Evolutionary conservation across 2,329 filamentous ascomycete genomes (phyloP), one percentile per base, ranked within the genome.

Genomic region (Fusarium sterilihyphosum): DNA sequence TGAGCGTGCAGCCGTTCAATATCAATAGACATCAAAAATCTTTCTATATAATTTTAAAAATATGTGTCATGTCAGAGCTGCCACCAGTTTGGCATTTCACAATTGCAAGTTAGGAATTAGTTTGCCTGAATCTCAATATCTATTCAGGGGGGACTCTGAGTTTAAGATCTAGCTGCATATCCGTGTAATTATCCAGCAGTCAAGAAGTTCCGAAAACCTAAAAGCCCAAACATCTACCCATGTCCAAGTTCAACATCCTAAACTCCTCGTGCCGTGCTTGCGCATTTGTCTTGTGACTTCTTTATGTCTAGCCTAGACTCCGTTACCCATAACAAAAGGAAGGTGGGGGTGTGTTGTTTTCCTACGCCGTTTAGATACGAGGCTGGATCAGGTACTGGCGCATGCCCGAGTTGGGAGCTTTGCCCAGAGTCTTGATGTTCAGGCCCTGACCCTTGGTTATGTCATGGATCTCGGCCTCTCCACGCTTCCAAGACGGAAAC

Each of bases 401-500:
- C 73, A 78, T 78, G 4, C 74, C 73, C 16, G 74, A 76, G 38
- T 54, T 60, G 6, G 54, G 17, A 2, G 74, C 56, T 61, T 78
- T 71, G 31, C 76, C 76, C 9, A 78, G 66, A 10, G 65, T 73
- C 49, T 63, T 50, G 56, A 78, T 65, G 3, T 22, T 12, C 1
- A 78, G 61, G 14, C 67, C 70, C 31, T 70, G 37, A n/a, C 61
- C 41, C 16, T 58, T 49, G 11, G 76, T 52, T 22, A 76, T 74
- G 0, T 47, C 5, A 18, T 68, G 63, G 11, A 78, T 68, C 5
- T 78, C 64, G 0, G 13, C 11, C 26, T 77, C 71, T 1, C 53
- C 65, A 8, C 73, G 74, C 59, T 78, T 78, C 77, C 76, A 78
- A 14, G 75, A 77, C 1, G 65, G 63, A 37, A 78, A 77, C 71